Conservation (phyloP, 2,329 filamentous ascomycete genomes). For the Microcyclospora tardicrescens region DNA sequence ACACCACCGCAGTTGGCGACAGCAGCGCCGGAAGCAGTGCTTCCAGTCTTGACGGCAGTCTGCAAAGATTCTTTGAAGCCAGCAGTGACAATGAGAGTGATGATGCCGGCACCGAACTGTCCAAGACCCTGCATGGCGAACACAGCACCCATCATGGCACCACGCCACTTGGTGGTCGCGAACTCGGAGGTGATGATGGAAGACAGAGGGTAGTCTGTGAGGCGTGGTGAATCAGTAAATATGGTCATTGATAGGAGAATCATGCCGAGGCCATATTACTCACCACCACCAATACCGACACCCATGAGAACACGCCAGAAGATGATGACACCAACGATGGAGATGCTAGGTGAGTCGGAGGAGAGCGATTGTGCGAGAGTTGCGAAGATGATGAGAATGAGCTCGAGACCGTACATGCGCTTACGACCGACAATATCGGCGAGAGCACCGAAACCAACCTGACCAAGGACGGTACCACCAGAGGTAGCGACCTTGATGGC, state of each 20-base stretch:
- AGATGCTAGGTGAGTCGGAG: constrained; percentile 48
- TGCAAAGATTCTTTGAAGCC: constrained; percentile 26
- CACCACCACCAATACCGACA: constrained; percentile 56
- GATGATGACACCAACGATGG: constrained; percentile 53
- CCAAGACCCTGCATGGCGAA: constrained; percentile 83
- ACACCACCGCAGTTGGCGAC: constrained; percentile 42
- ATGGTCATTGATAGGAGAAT: neutral
- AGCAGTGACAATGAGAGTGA: constrained; percentile 53
- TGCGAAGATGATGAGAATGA: constrained; percentile 68
- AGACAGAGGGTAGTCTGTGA: constrained; percentile 62
- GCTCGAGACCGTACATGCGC: constrained; percentile 70
- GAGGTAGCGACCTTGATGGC: constrained; percentile 79
- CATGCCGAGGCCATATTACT: constrained; percentile 2
- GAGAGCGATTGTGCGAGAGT: constrained; percentile 60
- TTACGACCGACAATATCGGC: constrained; percentile 65
- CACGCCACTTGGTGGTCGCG: constrained; percentile 71
- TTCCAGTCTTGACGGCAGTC: constrained; percentile 27
- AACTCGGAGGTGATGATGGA: constrained; percentile 82
- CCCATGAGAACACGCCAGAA: constrained; percentile 77
- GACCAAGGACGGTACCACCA: constrained; percentile 70
- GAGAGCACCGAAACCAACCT: constrained; percentile 65
- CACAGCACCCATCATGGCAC: constrained; percentile 76
- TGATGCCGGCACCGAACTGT: constrained; percentile 60
- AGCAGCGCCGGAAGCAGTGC: constrained; percentile 17
- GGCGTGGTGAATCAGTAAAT: constrained; percentile 1